Evolutionary conservation across 768 basidiomycete genomes (phyloP), one percentile per base, ranked within the genome.

Genomic region (Pulveroboletus sp.): DNA sequence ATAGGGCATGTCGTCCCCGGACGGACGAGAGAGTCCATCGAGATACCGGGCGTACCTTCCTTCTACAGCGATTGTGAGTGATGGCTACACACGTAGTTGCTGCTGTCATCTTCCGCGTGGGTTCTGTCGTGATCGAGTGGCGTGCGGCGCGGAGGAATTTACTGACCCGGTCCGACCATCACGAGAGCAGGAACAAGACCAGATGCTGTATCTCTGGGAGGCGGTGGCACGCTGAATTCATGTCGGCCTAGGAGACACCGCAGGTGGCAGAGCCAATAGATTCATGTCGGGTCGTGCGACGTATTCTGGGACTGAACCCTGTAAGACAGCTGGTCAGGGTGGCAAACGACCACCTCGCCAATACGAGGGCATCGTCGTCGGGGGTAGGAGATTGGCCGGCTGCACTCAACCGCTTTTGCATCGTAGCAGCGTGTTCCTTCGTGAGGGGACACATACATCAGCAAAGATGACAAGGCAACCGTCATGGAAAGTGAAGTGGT

Each of bases 151-250:
- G 33, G 43, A 46, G 11, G 42, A 12, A 44, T 37, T 37, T 36
- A 10, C 44, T 11, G 11, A 47, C 27, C 39, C 39, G 58, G 49
- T 60, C 58, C 54, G 47, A 41, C 21, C 42, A 47, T 52, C 12
- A 27, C 46, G 49, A 39, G 10, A 24, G 31, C 12, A 28, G 27
- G 27, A 28, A 28, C 27, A 28, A 28, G 27, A 28, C 27, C 27
- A 43, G 33, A 36, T 26, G 17, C 36, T 33, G 26, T 27, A 30
- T 39, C 32, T 39, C n/a, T 21, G 17, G 9, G 37, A 48, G 30
- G 18, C 27, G n/a, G 39, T 27, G 36, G 30, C 17, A 18, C 24
- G 12, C 30, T 12, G 24, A 36, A 30, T n/a, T 35, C 6, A 36
- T 35, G 39, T 5, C 33, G 15, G 3, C 27, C 18, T 26, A 5